phyloP scores from a whole-genome alignment of 2,329 filamentous ascomycete species.

The Ceratocystis ficicola region DNA sequence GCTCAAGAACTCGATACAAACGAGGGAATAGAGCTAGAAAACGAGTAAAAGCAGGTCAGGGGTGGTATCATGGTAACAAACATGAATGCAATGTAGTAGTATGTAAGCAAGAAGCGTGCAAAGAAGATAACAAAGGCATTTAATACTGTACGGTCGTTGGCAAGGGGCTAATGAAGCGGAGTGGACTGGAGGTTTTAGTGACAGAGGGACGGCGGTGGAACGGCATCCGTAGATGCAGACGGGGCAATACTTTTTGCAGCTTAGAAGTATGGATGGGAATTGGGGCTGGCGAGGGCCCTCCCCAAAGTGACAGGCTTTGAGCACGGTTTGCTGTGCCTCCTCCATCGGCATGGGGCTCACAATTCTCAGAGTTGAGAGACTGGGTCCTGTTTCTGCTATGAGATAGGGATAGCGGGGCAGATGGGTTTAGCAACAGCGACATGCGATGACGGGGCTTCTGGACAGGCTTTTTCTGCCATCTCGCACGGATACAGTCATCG shows the following conservation, averaged over 20 bases:
- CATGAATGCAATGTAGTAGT: slow-evolving; percentile 8
- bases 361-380: not conserved
- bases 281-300: not conserved
- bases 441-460: slow-evolving; percentile 27
- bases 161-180: slow-evolving; percentile 31
- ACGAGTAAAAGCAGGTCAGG: not conserved
- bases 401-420: not conserved
- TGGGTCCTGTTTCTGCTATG: not conserved
- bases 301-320: not conserved
- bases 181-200: slow-evolving; percentile 31
- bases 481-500: slow-evolving; percentile 78
- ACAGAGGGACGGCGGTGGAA: slow-evolving; percentile 32
- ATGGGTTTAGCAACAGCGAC: slow-evolving; percentile 20
- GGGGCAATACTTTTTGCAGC: slow-evolving; percentile 27
- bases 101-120: not conserved
- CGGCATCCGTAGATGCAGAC: not conserved
- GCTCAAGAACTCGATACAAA: not conserved
- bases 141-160: slow-evolving; percentile 29
- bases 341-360: not conserved
- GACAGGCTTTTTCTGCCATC: slow-evolving; percentile 41
- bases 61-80: slow-evolving; percentile 10
- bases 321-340: not conserved
- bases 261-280: slow-evolving; percentile 22
- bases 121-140: slow-evolving; percentile 12
- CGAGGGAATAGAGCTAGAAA: not conserved